Base-by-base conservation (phyloP, 2,329 filamentous ascomycete genomes). In the Botryotinia calthae region DNA sequence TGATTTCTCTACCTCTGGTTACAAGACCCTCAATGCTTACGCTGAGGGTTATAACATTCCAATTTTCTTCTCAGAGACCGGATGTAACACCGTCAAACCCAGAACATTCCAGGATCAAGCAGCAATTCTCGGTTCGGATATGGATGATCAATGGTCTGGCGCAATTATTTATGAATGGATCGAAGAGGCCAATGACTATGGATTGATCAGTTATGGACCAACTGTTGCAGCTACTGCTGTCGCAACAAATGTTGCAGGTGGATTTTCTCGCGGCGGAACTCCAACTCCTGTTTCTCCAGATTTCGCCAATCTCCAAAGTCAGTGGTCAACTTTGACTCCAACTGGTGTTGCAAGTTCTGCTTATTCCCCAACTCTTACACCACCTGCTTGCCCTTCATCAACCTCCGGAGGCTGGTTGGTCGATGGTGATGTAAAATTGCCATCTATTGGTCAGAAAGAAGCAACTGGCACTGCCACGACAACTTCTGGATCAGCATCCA, bases 111-210 rank as follows among this genome's bases (percentile, higher is more conserved):
- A 85, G 37, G 91, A 97, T 80, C 93, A 96, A 82, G 85, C 87
- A 58, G 90, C 93, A 67, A 93, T 97, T 77, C 91, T 96, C 78
- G 91, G 92, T 61, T 77, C 85, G 0, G 82, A 93, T 4, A 97
- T 97, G 94, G 83, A 87, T 9, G 84, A 86, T 73, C 87, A 87
- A 78, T 90, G 83, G 89, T 94, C 92, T 69, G 94, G 94, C 71
- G 87, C 92, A 70, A 94, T 97, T 75, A 86, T 97, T 76, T 97
- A 97, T 82, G 93, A 97, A 81, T 97, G 94, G 94, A 93, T 97
- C 75, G 84, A 95, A 80, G 94, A 97, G 82, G 85, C 87, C 68
- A 97, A 97, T 82, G 82, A 93, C 79, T 97, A 97, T 81, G 94
- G 94, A 56, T 85, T 97, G 51, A 87, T 97, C 77, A 90, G 87